Conservation (phyloP, 2,329 filamentous ascomycete species). For the Chaetomiaceae sp. region DNA sequence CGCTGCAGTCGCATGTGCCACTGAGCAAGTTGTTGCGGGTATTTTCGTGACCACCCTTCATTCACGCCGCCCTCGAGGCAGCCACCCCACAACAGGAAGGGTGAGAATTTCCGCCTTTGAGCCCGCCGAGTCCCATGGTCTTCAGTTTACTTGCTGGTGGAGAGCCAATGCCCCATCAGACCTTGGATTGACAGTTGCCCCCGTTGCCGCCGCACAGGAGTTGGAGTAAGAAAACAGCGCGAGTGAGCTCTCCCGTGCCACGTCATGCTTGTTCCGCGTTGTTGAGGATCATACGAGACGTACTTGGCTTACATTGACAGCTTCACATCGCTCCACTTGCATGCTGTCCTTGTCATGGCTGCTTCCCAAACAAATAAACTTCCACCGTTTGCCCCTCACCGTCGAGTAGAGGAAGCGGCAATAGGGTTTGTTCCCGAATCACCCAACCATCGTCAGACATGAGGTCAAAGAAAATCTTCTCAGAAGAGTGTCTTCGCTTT, state of each 20-base stretch:
- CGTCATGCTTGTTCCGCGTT: too few relatives aligned
- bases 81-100: background rate
- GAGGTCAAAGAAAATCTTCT: slow-evolving; percentile 45
- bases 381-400: slow-evolving; percentile 45
- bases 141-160: too few relatives aligned
- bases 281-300: too few relatives aligned
- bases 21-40: background rate
- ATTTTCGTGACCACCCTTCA: background rate
- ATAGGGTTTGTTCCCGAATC: slow-evolving; percentile 37
- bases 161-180: too few relatives aligned
- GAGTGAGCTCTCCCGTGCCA: too few relatives aligned
- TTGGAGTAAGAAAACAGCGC: too few relatives aligned
- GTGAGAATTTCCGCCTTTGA: background rate
- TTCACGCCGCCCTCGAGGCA: too few relatives aligned
- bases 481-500: slow-evolving; percentile 53
- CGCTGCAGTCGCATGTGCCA: slow-evolving; percentile 9
- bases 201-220: too few relatives aligned
- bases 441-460: slow-evolving; percentile 45
- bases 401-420: slow-evolving; percentile 45
- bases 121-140: too few relatives aligned
- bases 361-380: slow-evolving; percentile 47
- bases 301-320: background rate
- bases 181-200: too few relatives aligned
- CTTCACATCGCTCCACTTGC: background rate
- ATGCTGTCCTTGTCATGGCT: background rate